Percentiles rank a stretch among this genome's conserved stretches.
These are phyloP conservation scores for Pogostemon cablin DNA, from an alignment of 257 asterid genomes.

Conservation along the genomic window DNA sequence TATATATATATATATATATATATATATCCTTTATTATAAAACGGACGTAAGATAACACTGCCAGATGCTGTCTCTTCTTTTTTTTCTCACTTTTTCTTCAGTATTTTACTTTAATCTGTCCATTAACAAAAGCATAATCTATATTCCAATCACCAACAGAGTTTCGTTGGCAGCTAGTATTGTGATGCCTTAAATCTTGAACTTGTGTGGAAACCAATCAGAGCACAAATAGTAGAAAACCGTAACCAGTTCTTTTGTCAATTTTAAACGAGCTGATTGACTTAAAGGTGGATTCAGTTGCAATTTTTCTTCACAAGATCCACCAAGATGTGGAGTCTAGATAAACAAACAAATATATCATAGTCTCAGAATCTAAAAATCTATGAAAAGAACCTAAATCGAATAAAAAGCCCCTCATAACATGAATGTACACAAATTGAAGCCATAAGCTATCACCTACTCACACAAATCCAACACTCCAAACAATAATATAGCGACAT, in stretches of 20 bases:
- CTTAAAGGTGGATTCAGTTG: constrained; percentile 5
- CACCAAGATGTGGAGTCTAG: constrained; percentile 5
- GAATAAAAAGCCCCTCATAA: background rate
- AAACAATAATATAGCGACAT: background rate
- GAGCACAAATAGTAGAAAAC: background rate
- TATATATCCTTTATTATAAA: background rate
- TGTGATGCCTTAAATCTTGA: background rate
- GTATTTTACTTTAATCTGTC: background rate
- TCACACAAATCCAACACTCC: constrained; percentile 21
- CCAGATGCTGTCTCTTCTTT: background rate
- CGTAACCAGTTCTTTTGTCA: background rate
- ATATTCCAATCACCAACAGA: constrained; percentile 14
- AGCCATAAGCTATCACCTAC: background rate
- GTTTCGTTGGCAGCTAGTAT: constrained; percentile 5
- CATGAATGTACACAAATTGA: background rate
- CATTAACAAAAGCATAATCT: background rate
- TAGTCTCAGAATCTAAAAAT: constrained; percentile 1
- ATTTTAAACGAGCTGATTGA: constrained; percentile 4
- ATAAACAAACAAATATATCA: background rate
- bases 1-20: too few species aligned
- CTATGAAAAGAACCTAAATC: constrained; percentile 11
- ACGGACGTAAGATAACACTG: background rate
- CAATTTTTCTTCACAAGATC: background rate
- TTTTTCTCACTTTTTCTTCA: constrained; percentile 13
- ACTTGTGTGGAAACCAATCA: background rate